These are phyloP conservation scores for Citrullus amarus DNA, from an alignment of 306 rosid genomes.

Conservation along the genomic window DNA sequence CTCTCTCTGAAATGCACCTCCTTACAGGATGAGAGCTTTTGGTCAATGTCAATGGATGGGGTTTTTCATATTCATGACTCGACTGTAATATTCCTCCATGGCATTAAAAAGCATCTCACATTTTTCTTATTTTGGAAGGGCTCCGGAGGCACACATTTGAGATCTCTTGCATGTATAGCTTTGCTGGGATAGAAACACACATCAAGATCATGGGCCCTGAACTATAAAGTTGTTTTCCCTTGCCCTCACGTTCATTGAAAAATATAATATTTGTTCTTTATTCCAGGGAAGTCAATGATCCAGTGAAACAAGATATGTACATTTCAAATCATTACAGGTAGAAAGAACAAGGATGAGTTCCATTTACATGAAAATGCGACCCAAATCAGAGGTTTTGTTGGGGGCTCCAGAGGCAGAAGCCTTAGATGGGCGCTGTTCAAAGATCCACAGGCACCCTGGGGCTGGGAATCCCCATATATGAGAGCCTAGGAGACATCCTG, in stretches of 20 bases:
- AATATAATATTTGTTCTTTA: not conserved
- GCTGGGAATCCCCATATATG: constrained; percentile 36
- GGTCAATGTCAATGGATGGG: not conserved
- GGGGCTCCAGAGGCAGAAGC: not conserved
- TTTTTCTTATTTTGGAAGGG: not conserved
- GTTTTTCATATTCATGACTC: not conserved
- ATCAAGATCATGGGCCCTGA: not conserved
- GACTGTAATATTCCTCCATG: not conserved
- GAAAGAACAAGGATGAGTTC: not conserved
- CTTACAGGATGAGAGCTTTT: constrained; percentile 21
- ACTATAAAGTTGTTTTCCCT: not conserved
- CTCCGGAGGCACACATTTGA: not conserved
- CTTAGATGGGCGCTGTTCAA: not conserved
- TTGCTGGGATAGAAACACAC: not conserved
- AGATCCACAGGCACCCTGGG: constrained; percentile 12
- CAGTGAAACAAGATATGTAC: not conserved
- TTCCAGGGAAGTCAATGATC: not conserved
- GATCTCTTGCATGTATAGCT: constrained; percentile 4
- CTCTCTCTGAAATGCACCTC: constrained; percentile 69
- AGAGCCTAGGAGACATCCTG: constrained; percentile 37
- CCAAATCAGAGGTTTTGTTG: not conserved
- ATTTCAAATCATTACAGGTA: not conserved
- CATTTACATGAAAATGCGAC: not conserved
- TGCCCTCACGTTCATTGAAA: not conserved
- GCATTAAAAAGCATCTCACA: not conserved